Evolutionary conservation across 2,329 filamentous ascomycete species (phyloP), one percentile per base, ranked within the genome.

Genomic region (Paecilomyces formosus): DNA sequence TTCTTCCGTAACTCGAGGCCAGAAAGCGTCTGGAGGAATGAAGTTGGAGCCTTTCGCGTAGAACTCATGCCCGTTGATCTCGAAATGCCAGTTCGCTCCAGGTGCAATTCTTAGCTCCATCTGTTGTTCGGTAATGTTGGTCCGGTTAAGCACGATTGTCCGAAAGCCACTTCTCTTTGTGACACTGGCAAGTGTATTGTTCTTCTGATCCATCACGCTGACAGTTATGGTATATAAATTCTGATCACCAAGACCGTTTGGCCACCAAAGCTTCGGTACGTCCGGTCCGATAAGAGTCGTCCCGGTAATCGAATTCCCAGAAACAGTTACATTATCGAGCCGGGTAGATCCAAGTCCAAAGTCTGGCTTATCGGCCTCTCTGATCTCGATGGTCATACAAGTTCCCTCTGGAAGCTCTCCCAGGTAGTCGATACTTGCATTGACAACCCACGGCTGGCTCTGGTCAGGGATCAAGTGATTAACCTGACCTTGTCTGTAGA

Each of bases 31-130:
- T 0, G 82, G 83, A 0, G 84, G 84, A 55, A 87, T 84, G 62
- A 87, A 81, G 62, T 87, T 86, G 18, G 81, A 84, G 3, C 84
- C 85, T 65, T 86, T 86, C 2, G 82, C 84, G 63, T 85, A 88
- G 63, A 88, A 85, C 12, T 83, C 80, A 54, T 82, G 78, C 0
- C 85, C 84, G 60, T 88, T 88, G 60, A 88, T 78, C 66, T 87
- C 83, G 62, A 88, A 87, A 65, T 87, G 83, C 83, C 84, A 84
- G 67, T 84, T 82, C 51, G 79, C 81, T 7, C 82, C 82, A 0
- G 79, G 78, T n/a, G 80, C 77, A 60, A 85, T 80, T 1, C 85
- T 83, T 59, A 77, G 73, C 1, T 76, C 73, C 0, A 83, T 66
- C 61, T 87, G 82, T 1, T 75, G 75, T 0, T 82, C 74, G 0